Base-by-base conservation (phyloP, 2,329 filamentous ascomycete species). In the Aureobasidium sp. region DNA sequence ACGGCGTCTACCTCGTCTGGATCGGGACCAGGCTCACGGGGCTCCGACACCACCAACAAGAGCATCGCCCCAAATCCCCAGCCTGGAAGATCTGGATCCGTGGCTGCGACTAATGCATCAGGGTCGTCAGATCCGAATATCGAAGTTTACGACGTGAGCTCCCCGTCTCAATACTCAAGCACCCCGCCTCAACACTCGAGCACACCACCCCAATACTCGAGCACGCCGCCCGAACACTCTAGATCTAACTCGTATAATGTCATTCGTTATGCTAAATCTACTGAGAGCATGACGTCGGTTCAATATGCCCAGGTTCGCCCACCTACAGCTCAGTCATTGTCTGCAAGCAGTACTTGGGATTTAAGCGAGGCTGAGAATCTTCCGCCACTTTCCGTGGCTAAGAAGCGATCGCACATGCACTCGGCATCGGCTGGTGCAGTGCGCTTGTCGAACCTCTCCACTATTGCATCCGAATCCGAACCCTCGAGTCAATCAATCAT, bases 401-500 rank as follows among this genome's bases (percentile, higher is more conserved):
- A 67, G 61, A 73, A 70, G 62, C 66, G 71, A 63, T 61, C 67
- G 36, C 67, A 63, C 45, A 58, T 64, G 62, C 62, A 65, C 22
- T 65, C 64, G 12, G 62, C 60, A 2, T 65, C 64, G 7, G 44
- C 47, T 47, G 31, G 31, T 45, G 37, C 37, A 44, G 27, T 34
- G 58, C 45, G 61, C 42, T 31, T 57, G 55, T 62, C 53, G 20
- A 67, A 72, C 58, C 66, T 74, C 41, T 73, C 72, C 45, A 74
- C 72, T 5, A 74, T 74, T 53, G 70, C 70, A 9, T 74, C 72
- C 63, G 70, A 71, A 58, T 73, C 71, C 53, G 64, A 65, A 17
- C 41, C 53, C 34, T 37, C 47, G 5, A 57, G 51, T 25, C 61
- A 53, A 22, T 39, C 51, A 17, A 44, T 48, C 12, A 57, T 44